Percentiles rank a stretch among this genome's conserved stretches.
Evolutionary conservation across 768 basidiomycete species (phyloP).

Genomic region (Panaeolus papilionaceus): DNA sequence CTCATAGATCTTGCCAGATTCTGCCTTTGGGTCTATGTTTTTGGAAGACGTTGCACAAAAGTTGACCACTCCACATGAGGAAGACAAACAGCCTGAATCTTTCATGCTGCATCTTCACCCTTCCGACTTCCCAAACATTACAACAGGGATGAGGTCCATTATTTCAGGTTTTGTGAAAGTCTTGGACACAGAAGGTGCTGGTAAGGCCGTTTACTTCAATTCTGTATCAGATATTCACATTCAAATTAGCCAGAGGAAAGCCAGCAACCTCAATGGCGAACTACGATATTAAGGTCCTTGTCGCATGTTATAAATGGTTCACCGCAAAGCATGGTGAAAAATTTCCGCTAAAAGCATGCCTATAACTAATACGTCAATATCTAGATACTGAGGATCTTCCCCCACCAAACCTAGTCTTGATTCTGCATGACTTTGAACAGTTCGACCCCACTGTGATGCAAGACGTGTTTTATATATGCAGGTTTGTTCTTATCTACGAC

Average conservation of each 20-base stretch:
- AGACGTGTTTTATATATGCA: constrained; percentile 76
- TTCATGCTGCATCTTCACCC: constrained; percentile 56
- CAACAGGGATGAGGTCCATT: constrained; percentile 58
- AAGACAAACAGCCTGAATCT: constrained; percentile 16
- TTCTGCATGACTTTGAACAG: constrained; percentile 80
- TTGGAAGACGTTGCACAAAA: constrained; percentile 48
- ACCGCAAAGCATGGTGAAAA: constrained; percentile 43
- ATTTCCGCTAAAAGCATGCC: background rate
- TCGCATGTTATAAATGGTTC: constrained; percentile 62
- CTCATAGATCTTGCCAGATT: constrained; percentile 37
- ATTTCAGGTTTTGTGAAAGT: constrained; percentile 57
- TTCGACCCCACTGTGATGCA: constrained; percentile 67
- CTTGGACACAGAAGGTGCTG: constrained; percentile 26
- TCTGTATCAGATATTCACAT: constrained; percentile 5
- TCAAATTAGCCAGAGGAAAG: constrained; percentile 49
- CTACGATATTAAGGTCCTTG: constrained; percentile 66
- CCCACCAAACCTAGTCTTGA: constrained; percentile 53
- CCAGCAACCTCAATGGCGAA: constrained; percentile 57
- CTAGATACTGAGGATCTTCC: constrained; percentile 18
- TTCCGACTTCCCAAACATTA: constrained; percentile 59
- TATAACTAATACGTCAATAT: constrained; percentile 11
- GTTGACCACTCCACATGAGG: constrained; percentile 37
- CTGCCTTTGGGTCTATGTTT: constrained; percentile 51
- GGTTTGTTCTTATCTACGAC: constrained; percentile 42
- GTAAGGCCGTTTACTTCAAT: constrained; percentile 24